Conservation (phyloP, 371 early-diverging fungal genomes). For the Rhizopus microsporus region DNA sequence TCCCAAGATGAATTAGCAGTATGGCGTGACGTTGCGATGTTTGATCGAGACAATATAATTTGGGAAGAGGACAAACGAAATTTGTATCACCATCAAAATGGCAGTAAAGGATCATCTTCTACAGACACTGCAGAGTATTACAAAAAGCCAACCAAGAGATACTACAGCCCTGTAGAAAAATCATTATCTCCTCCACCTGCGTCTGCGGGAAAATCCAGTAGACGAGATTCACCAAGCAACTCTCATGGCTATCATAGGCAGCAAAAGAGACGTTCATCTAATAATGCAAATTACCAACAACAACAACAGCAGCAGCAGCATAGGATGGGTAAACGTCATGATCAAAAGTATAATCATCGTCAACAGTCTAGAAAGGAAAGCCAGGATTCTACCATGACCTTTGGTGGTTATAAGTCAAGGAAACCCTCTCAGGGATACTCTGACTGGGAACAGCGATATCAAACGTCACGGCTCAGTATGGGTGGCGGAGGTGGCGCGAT, state of each 20-base stretch:
- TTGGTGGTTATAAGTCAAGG: constrained; percentile 16
- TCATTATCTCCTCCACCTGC: constrained; percentile 1
- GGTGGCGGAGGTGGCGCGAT: constrained; percentile 1
- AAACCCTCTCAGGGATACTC: constrained; percentile 1
- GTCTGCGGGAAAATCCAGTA: not conserved
- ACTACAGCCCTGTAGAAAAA: constrained; percentile 12
- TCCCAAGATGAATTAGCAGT: constrained; percentile 19
- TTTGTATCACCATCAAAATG: constrained; percentile 6
- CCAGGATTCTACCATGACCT: constrained; percentile 18
- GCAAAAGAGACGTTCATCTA: not conserved
- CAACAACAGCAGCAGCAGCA: no score
- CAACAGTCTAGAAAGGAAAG: constrained; percentile 16
- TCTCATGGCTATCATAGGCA: constrained; percentile 1
- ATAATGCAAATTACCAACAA: not conserved
- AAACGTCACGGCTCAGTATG: not conserved
- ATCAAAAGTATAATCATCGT: not conserved
- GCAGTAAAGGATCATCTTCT: constrained; percentile 2
- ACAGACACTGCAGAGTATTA: not conserved
- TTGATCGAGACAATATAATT: constrained; percentile 2
- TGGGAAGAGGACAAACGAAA: constrained; percentile 8
- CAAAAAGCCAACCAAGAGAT: constrained; percentile 8
- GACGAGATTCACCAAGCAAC: constrained; percentile 4
- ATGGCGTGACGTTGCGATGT: constrained; percentile 22
- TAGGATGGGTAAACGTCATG: not conserved
- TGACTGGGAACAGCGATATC: constrained; percentile 1